A percentile compares a stretch with the other conserved stretches of the same genome.
These are phyloP conservation scores for Globisporangium alternatum DNA, from an alignment of 352 stramenopile genomes.

Conservation along the genomic window DNA sequence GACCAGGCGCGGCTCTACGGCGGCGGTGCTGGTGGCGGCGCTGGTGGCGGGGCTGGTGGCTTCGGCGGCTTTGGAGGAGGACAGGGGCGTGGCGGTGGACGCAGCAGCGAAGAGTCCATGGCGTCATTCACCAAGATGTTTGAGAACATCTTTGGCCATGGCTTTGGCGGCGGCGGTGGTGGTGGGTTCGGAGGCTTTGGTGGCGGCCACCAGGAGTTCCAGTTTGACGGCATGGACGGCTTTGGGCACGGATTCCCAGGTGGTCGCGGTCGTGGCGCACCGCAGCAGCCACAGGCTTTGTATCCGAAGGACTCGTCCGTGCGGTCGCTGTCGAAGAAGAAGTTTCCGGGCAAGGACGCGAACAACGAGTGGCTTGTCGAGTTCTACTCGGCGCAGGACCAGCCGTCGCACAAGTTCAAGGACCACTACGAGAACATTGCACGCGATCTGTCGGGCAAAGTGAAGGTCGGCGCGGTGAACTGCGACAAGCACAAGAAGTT, in stretches of 20 bases:
- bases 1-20: conserved; percentile 69
- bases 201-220: conserved; percentile 62
- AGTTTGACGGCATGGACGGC: conserved; percentile 77
- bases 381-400: conserved; percentile 67
- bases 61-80: conserved; percentile 25
- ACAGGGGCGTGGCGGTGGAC: conserved; percentile 18
- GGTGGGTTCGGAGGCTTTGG: conserved; percentile 28
- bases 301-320: conserved; percentile 66
- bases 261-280: conserved; percentile 11
- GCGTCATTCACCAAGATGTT: conserved; percentile 87
- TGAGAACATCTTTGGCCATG: conserved; percentile 80
- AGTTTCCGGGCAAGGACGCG: conserved; percentile 62
- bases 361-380: conserved; percentile 84
- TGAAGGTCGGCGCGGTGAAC: conserved; percentile 76
- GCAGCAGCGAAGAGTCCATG: conserved; percentile 57
- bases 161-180: conserved; percentile 34
- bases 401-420: conserved; percentile 55
- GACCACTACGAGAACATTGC: conserved; percentile 62
- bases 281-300: conserved; percentile 35
- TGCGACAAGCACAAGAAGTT: conserved; percentile 64
- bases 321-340: conserved; percentile 58
- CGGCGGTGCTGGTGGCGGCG: conserved; percentile 12
- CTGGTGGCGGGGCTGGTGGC: conserved; percentile 12
- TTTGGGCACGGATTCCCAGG: conserved; percentile 50
- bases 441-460: conserved; percentile 60